Evolutionary conservation across 2,329 filamentous ascomycete genomes (phyloP), one percentile per base, ranked within the genome.

Genomic region (Tolypocladium pustulatum): DNA sequence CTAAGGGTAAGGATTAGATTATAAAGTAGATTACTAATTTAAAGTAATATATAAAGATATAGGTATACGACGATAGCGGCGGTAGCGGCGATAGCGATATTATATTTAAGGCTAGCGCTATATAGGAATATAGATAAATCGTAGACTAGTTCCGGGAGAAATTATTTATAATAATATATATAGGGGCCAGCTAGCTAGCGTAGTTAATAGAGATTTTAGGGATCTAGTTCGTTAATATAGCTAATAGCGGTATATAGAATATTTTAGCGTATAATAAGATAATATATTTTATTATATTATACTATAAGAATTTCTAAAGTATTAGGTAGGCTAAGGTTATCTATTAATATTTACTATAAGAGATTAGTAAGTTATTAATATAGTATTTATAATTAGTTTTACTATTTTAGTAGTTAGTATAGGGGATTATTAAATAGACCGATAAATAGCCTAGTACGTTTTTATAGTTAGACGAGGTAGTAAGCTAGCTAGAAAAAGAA

Each of bases 231-330:
- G 22, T 32, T 12, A 63, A 63, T 43, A 62, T 53, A 22, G 43
- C 17, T 9, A 63, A 63, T 49, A 58, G 55, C 2, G 56, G 62
- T 2, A 38, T 60, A 20, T 30, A 41, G 2, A 63, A 63, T 25
- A 61, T 63, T 4, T 59, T 63, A 36, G 53, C 43, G 7, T 40
- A 60, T 41, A 36, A 63, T 17, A 32, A 55, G 25, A 49, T 55
- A 27, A 56, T 61, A 41, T 54, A 43, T 53, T 67, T 66, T 40
- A 61, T 68, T 12, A 63, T 61, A n/a, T 57, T 52, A 38, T 68
- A 68, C 41, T 51, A 65, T 52, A 69, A 67, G 58, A 58, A 58
- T 30, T 65, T 64, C 58, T 53, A n/a, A n/a, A n/a, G n/a, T n/a
- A n/a, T n/a, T n/a, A n/a, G n/a, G n/a, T n/a, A n/a, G n/a, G n/a